Conservation (phyloP, 2,329 filamentous ascomycete genomes). For the Metarhizium rileyi region DNA sequence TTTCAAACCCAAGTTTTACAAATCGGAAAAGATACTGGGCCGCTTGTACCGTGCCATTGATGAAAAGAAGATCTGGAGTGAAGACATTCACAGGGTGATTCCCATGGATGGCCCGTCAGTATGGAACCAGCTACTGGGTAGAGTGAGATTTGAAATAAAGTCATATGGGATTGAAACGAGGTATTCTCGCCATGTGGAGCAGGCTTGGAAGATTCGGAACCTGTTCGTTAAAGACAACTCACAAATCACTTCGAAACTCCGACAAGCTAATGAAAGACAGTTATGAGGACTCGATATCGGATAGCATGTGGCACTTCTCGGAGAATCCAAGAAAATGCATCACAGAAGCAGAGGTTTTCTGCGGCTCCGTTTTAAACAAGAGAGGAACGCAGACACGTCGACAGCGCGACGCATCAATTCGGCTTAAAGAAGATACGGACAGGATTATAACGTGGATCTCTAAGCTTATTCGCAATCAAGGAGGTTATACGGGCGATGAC, state of each 20-base stretch:
- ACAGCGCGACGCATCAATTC: conserved; percentile 41
- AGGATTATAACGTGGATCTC: conserved; percentile 32
- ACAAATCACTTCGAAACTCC: too few relatives aligned
- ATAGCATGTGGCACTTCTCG: conserved; percentile 33
- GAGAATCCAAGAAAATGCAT: conserved; percentile 35
- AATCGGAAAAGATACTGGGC: conserved; percentile 59
- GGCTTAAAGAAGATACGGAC: conserved; percentile 42
- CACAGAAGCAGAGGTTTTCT: conserved; percentile 44
- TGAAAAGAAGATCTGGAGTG: conserved; percentile 54
- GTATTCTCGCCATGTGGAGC: conserved; percentile 23
- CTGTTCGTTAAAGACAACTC: conserved; percentile 31
- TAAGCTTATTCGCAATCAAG: conserved; percentile 18
- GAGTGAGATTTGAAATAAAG: conserved; percentile 13
- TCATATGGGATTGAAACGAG: conserved; percentile 15
- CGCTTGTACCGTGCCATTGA: conserved; percentile 63
- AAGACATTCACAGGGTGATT: conserved; percentile 31
- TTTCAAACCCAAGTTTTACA: conserved; percentile 48
- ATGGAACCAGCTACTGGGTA: conserved; percentile 31
- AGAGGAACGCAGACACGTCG: conserved; percentile 37
- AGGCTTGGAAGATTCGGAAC: conserved; percentile 34
- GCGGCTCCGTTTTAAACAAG: conserved; percentile 45
- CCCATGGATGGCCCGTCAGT: conserved; percentile 23
- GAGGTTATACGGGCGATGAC: too few relatives aligned
- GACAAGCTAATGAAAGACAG: conserved; percentile 17
- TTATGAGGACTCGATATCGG: conserved; percentile 35